Evolutionary conservation across 1,139 yeast genomes (phyloP), one percentile per base, ranked within the genome.

Genomic region (Protomyces inundatus): DNA sequence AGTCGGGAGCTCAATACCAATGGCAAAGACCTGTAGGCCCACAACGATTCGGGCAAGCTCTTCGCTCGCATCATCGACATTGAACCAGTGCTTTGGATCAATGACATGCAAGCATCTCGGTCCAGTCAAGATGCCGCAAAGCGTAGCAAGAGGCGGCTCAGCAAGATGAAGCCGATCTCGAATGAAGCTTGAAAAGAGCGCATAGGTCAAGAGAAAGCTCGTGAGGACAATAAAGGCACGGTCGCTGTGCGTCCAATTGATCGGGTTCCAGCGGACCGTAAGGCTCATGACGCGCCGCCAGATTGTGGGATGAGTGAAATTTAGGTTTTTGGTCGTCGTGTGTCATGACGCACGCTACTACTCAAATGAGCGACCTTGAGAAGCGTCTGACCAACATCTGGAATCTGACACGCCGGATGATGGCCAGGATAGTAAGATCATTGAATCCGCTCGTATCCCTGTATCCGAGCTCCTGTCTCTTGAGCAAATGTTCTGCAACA

Each of bases 81-180:
- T 98, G 60, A 93, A 88, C 73, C 90, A 81, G 69, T 96, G 79
- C 73, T 90, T 97, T 0, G 98, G 98, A 73, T 58, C 62, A 14
- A 58, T 58, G 14, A 52, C 42, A 40, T 52, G 42, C 50, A 58
- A 30, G 36, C 62, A 58, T 40, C 42, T 33, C 4, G 62, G 62
- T 2, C 62, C 62, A 10, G 37, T 40, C 37, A 58, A 34, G 35
- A 58, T 52, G 4, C 62, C 62, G 30, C 53, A 58, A 1, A 58
- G 55, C 7, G 62, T 58, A 37, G 62, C 62, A 32, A 58, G 62
- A 14, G 62, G 62, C 12, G 62, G 62, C 30, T 58, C 62, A 6
- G 62, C 62, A 33, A 58, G 36, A 30, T 58, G 62, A 5, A 58
- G 45, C 10, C 62, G 39, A 39, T 58, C 48, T 6, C 62, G 55